Conservation (phyloP, 108 stramenopile genomes). For the Nitzschia palea region DNA sequence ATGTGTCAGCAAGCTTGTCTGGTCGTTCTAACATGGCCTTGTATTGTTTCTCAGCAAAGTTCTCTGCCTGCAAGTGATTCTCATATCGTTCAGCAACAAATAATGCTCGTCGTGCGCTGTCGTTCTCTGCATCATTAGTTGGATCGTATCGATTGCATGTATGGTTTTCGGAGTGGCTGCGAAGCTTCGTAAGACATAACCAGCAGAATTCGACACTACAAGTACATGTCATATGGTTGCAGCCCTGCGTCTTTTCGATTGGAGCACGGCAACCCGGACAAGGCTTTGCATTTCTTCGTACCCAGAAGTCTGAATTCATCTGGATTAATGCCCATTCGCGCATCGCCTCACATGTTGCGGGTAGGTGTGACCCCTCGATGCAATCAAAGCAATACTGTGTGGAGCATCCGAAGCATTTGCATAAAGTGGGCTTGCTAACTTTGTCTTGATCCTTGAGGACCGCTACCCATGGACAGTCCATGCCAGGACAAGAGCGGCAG, state of each 20-base stretch:
- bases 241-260: slow-evolving; percentile 60
- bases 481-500: slow-evolving; percentile 28
- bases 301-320: slow-evolving; percentile 32
- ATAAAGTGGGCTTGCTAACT: background rate
- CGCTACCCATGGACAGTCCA: slow-evolving; percentile 24
- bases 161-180: slow-evolving; percentile 21
- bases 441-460: background rate
- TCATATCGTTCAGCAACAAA: slow-evolving; percentile 26
- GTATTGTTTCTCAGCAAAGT: slow-evolving; percentile 10
- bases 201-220: slow-evolving; percentile 35
- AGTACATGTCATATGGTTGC: slow-evolving; percentile 55
- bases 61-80: slow-evolving; percentile 20
- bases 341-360: slow-evolving; percentile 24
- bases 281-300: slow-evolving; percentile 48
- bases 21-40: slow-evolving; percentile 4
- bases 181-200: slow-evolving; percentile 26
- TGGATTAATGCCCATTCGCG: slow-evolving; percentile 18
- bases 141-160: slow-evolving; percentile 26
- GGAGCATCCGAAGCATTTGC: slow-evolving; percentile 19
- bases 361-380: slow-evolving; percentile 23
- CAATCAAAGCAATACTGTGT: slow-evolving; percentile 34
- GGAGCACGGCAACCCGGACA: slow-evolving; percentile 50
- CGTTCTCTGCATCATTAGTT: slow-evolving; percentile 4
- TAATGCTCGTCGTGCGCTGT: slow-evolving; percentile 19
- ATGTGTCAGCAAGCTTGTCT: slow-evolving; percentile 1